These are phyloP conservation scores for Pisolithus orientalis DNA, from an alignment of 768 basidiomycete genomes.

Conservation along the genomic window DNA sequence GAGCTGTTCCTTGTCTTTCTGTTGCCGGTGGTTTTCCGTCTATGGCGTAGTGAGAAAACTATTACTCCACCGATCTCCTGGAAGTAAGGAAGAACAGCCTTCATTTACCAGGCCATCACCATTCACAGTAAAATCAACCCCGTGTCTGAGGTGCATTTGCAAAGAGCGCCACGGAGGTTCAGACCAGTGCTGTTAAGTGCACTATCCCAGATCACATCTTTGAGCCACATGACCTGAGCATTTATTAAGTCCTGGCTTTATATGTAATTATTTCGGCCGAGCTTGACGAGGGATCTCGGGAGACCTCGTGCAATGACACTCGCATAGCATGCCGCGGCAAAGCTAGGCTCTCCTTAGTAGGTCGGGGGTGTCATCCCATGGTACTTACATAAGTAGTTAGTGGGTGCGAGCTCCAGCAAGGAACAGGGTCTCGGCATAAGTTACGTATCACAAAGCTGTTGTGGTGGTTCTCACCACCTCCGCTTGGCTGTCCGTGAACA, in stretches of 20 bases:
- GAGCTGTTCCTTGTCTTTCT: conserved; percentile 9
- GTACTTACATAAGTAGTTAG: too few species aligned
- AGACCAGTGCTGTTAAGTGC: neutral
- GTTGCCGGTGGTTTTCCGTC: conserved; percentile 18
- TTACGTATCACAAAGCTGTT: too few species aligned
- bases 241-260: neutral
- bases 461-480: too few species aligned
- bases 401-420: too few species aligned
- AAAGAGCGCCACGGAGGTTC: neutral
- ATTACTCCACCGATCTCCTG: conserved; percentile 6
- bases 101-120: conserved; percentile 7
- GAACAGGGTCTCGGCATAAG: too few species aligned
- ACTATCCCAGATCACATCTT: neutral
- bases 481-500: too few species aligned
- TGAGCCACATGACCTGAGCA: neutral
- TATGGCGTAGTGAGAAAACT: conserved; percentile 8
- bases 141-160: conserved; percentile 3
- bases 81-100: neutral
- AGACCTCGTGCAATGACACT: too few species aligned
- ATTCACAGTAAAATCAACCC: conserved; percentile 13
- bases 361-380: too few species aligned
- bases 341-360: too few species aligned
- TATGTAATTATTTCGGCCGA: too few species aligned
- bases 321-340: too few species aligned
- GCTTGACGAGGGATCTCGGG: too few species aligned